phyloP scores from a whole-genome alignment of 768 basidiomycete species.

The Mrakia gelida region DNA sequence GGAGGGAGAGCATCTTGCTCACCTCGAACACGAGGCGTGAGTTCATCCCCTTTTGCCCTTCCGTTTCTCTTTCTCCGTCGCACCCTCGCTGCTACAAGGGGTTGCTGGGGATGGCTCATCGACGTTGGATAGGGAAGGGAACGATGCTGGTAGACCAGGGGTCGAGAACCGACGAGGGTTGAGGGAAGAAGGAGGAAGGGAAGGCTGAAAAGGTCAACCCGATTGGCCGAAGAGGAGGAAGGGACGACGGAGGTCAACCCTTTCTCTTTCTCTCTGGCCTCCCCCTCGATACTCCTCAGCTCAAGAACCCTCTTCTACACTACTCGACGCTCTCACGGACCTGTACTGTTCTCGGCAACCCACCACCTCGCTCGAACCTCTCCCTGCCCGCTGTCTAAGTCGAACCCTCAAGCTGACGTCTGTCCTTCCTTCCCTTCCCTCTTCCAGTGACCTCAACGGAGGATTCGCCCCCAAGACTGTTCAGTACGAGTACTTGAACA shows the following conservation, averaged over 20 bases:
- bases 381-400: background rate
- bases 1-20: conserved; percentile 31
- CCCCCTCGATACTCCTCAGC: background rate
- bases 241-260: background rate
- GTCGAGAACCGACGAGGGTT: too few species aligned
- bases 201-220: background rate
- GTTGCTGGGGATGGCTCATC: background rate
- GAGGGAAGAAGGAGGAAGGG: background rate
- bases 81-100: background rate
- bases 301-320: too few species aligned
- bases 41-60: background rate
- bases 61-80: background rate
- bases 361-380: background rate
- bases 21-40: conserved; percentile 30
- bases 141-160: too few species aligned
- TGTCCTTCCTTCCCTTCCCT: background rate
- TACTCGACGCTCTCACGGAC: background rate
- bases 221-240: background rate
- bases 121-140: background rate
- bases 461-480: conserved; percentile 20
- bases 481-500: conserved; percentile 29
- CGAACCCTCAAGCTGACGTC: background rate
- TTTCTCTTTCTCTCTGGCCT: background rate
- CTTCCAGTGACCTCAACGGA: conserved; percentile 24
- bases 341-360: background rate